These are phyloP conservation scores for Heliosperma pusillum DNA, from an alignment of 148 eudicot genomes.

Conservation along the genomic window DNA sequence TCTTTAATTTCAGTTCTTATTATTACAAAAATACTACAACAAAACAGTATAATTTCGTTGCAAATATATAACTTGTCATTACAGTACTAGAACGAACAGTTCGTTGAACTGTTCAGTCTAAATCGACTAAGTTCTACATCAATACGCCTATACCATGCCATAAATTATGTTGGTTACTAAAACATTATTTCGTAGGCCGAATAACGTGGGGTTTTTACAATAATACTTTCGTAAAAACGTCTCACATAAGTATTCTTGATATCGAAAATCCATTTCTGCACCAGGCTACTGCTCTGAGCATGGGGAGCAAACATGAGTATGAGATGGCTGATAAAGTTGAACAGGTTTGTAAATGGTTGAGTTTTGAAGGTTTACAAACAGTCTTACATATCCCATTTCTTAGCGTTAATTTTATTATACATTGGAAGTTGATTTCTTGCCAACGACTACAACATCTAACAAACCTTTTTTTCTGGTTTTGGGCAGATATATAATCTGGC, in stretches of 20 bases:
- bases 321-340: slow-evolving; percentile 90
- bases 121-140: too few relatives aligned
- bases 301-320: slow-evolving; percentile 72
- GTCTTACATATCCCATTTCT: neutral
- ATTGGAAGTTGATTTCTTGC: neutral
- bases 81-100: too few relatives aligned
- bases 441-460: neutral
- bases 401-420: neutral
- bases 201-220: neutral
- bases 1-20: too few relatives aligned
- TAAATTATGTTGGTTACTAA: neutral
- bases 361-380: neutral
- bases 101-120: too few relatives aligned
- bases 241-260: neutral
- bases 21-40: too few relatives aligned
- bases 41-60: too few relatives aligned
- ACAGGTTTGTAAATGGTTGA: slow-evolving; percentile 38
- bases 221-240: neutral
- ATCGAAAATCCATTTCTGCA: slow-evolving; percentile 10
- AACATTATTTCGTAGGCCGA: neutral
- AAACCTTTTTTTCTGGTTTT: slow-evolving; percentile 5
- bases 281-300: slow-evolving; percentile 66
- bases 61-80: too few relatives aligned
- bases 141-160: neutral
- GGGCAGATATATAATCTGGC: slow-evolving; percentile 72